These are phyloP conservation scores for Phaeosphaeria sp. DNA, from an alignment of 2,329 filamentous ascomycete genomes.

Conservation along the genomic window DNA sequence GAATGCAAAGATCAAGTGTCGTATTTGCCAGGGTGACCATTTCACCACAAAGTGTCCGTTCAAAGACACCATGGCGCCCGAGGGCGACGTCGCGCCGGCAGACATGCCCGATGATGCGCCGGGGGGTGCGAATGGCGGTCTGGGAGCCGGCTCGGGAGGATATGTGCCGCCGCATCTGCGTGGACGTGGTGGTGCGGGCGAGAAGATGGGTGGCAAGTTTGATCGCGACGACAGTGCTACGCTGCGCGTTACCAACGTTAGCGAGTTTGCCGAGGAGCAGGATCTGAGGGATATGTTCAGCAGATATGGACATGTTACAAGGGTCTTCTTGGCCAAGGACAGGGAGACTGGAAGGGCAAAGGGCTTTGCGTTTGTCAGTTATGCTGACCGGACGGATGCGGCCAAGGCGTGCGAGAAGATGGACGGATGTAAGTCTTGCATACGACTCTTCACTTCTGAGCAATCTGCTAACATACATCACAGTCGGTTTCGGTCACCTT, in stretches of 20 bases:
- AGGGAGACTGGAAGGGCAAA: slow-evolving; percentile 94
- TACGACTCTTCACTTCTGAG: background rate
- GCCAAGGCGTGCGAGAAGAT: slow-evolving; percentile 95
- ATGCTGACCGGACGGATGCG: slow-evolving; percentile 87
- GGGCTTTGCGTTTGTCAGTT: slow-evolving; percentile 99
- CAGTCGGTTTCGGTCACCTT: slow-evolving; percentile 79
- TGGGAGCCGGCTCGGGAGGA: slow-evolving; percentile 74
- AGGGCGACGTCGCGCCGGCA: slow-evolving; percentile 60
- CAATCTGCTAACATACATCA: slow-evolving; percentile 21
- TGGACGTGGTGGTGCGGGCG: slow-evolving; percentile 75
- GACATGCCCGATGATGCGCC: slow-evolving; percentile 56
- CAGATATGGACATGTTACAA: slow-evolving; percentile 92
- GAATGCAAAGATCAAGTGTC: slow-evolving; percentile 99
- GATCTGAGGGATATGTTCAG: slow-evolving; percentile 98
- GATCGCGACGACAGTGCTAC: slow-evolving; percentile 97
- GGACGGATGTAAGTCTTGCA: slow-evolving; percentile 77
- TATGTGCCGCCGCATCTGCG: slow-evolving; percentile 96
- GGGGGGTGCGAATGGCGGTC: slow-evolving; percentile 57
- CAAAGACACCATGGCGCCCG: slow-evolving; percentile 98
- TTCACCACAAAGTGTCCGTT: slow-evolving; percentile 99
- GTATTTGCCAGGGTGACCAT: slow-evolving; percentile 98
- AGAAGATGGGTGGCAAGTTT: slow-evolving; percentile 92
- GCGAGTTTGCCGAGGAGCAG: slow-evolving; percentile 94
- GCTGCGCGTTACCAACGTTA: slow-evolving; percentile 96
- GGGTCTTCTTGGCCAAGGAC: slow-evolving; percentile 98